Conservation (phyloP, 768 basidiomycete species). For the Polyporus arcularius region DNA sequence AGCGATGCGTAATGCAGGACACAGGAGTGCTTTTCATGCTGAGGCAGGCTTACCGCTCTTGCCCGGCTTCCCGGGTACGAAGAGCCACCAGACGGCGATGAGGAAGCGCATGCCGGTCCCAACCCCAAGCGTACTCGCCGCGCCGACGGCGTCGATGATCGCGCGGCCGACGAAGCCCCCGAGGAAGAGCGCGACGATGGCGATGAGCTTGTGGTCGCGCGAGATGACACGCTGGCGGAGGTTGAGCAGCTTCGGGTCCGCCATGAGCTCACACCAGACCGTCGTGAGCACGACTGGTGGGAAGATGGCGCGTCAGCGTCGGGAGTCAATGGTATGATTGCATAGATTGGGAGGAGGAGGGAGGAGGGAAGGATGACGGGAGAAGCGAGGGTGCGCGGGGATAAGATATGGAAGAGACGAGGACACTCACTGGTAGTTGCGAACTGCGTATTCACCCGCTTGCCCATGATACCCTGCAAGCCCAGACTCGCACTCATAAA, state of each 20-base stretch:
- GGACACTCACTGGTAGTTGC: constrained; percentile 65
- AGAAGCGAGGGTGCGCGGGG: not conserved
- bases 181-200: constrained; percentile 64
- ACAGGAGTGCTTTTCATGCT: not conserved
- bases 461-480: constrained; percentile 84
- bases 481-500: constrained; percentile 83
- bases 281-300: constrained; percentile 76
- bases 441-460: constrained; percentile 78
- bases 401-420: not conserved
- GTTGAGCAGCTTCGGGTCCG: constrained; percentile 74
- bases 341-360: not conserved
- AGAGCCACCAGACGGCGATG: constrained; percentile 64
- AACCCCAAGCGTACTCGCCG: constrained; percentile 66
- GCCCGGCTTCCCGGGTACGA: constrained; percentile 50
- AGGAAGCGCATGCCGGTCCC: constrained; percentile 63
- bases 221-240: constrained; percentile 50
- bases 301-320: too few relatives aligned
- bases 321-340: too few relatives aligned
- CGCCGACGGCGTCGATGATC: constrained; percentile 58
- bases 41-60: constrained; percentile 13
- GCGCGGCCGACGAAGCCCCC: constrained; percentile 73
- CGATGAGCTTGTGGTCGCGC: constrained; percentile 74
- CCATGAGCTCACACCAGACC: constrained; percentile 87
- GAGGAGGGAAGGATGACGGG: not conserved
- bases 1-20: too few relatives aligned